These are phyloP conservation scores for Sherardia arvensis DNA, from an alignment of 257 asterid species.

Conservation along the genomic window DNA sequence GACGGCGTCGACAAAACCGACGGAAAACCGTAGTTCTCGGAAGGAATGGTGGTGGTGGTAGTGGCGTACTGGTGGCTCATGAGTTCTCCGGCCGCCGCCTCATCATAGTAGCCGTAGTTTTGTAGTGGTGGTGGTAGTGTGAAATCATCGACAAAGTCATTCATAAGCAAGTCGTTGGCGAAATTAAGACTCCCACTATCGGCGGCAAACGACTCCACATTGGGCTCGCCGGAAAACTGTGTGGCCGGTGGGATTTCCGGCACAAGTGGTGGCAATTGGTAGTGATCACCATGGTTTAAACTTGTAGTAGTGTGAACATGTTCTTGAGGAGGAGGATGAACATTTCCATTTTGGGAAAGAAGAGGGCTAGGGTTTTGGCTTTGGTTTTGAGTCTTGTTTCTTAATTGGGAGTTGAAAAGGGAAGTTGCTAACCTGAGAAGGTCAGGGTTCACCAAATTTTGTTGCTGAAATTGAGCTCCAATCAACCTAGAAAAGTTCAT, in stretches of 20 bases:
- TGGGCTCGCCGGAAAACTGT: conserved; percentile 9
- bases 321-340: conserved; percentile 12
- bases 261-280: conserved; percentile 20
- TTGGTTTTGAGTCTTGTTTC: conserved; percentile 10
- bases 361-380: not conserved
- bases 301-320: not conserved
- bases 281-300: not conserved
- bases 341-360: conserved; percentile 15
- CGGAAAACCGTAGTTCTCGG: conserved; percentile 47
- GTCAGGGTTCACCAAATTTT: conserved; percentile 44
- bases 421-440: conserved; percentile 45
- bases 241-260: conserved; percentile 13
- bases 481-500: conserved; percentile 43
- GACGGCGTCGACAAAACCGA: conserved; percentile 66
- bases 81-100: conserved; percentile 12
- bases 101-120: conserved; percentile 29
- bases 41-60: conserved; percentile 27
- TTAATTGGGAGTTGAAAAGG: conserved; percentile 33
- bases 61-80: conserved; percentile 29
- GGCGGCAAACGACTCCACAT: conserved; percentile 16
- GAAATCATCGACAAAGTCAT: conserved; percentile 23
- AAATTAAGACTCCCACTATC: conserved; percentile 5
- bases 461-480: conserved; percentile 22
- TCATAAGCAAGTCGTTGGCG: conserved; percentile 7
- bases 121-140: conserved; percentile 16